Base-by-base conservation (phyloP, 768 basidiomycete genomes). In the Dacryopinax spathularia region DNA sequence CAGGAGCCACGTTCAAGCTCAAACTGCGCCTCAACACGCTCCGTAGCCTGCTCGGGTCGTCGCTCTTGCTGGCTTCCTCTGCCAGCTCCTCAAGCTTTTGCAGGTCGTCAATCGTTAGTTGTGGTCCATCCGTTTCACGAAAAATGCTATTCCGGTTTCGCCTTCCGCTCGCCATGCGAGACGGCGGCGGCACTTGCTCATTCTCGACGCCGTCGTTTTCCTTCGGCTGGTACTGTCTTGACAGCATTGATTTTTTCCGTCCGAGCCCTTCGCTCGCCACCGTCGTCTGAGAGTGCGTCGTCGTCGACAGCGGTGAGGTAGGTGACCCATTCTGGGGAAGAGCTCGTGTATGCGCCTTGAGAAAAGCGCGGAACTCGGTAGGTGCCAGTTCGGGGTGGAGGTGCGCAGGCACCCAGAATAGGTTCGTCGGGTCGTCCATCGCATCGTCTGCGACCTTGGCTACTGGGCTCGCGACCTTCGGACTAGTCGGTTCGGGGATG, bases 361-460 rank as follows among this genome's bases (percentile, higher is more conserved):
- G 83, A 73, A 99, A 97, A 12, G 86, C 88, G 61, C 91, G 84
- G 74, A 99, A 99, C 74, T 98, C 93, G 56, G 85, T 88, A 25
- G 96, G 96, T 0, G 94, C 95, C 70, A 99, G 89, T 78, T 99
- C 96, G 33, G 96, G 96, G 73, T 98, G 96, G 34, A 97, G 79
- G 64, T 87, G 84, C 16, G 96, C 96, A 62, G 96, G 96, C 31
- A 99, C 92, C 96, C 96, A 99, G 80, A 98, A 98, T 67, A 97
- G 83, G 74, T 91, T 88, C 70, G 86, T 85, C 1, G 89, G 87
- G 76, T 95, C 90, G 69, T 89, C 85, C 36, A 80, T 73, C 22
- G 69, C 71, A 74, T 68, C 75, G 56, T 81, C 81, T 10, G 69
- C 72, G 34, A 73, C 72, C n/a, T 44, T 64, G 35, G 48, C 34